phyloP scores from a whole-genome alignment of 768 basidiomycete genomes.

The Leccinum boreale region DNA sequence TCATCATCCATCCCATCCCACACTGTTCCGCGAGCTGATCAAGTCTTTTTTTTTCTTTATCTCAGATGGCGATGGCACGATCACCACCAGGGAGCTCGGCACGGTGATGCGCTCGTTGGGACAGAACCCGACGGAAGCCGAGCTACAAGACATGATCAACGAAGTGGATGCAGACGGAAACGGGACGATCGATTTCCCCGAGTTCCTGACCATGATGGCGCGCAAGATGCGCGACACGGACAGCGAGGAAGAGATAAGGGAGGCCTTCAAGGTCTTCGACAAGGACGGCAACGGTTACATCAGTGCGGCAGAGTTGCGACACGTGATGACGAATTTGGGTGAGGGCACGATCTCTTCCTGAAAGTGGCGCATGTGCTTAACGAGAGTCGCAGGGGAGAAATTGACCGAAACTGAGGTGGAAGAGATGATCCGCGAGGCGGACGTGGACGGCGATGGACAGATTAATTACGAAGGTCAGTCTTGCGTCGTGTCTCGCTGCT shows the following conservation, averaged over 20 bases:
- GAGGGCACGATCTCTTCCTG: slow-evolving; percentile 20
- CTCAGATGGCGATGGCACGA: slow-evolving; percentile 88
- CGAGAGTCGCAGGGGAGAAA: slow-evolving; percentile 63
- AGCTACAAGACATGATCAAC: slow-evolving; percentile 94
- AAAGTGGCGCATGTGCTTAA: slow-evolving; percentile 1
- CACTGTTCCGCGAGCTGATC: background rate
- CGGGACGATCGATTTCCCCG: slow-evolving; percentile 82
- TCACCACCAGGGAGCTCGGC: slow-evolving; percentile 86
- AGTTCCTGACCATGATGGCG: slow-evolving; percentile 83
- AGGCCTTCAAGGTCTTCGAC: slow-evolving; percentile 97
- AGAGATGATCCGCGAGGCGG: slow-evolving; percentile 97
- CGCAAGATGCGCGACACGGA: slow-evolving; percentile 91
- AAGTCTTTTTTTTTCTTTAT: background rate
- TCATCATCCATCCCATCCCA: background rate
- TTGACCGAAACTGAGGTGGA: slow-evolving; percentile 84
- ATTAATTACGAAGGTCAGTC: slow-evolving; percentile 78
- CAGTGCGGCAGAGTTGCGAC: slow-evolving; percentile 78
- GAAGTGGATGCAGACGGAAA: slow-evolving; percentile 90
- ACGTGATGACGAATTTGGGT: slow-evolving; percentile 92
- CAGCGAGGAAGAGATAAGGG: slow-evolving; percentile 90
- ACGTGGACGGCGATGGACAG: slow-evolving; percentile 92
- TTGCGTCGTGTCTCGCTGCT: background rate
- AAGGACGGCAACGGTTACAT: slow-evolving; percentile 94
- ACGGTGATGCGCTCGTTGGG: slow-evolving; percentile 93
- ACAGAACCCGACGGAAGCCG: slow-evolving; percentile 90